These are phyloP conservation scores for Coemansia sp. DNA, from an alignment of 192 early-diverging fungal genomes.

Conservation along the genomic window DNA sequence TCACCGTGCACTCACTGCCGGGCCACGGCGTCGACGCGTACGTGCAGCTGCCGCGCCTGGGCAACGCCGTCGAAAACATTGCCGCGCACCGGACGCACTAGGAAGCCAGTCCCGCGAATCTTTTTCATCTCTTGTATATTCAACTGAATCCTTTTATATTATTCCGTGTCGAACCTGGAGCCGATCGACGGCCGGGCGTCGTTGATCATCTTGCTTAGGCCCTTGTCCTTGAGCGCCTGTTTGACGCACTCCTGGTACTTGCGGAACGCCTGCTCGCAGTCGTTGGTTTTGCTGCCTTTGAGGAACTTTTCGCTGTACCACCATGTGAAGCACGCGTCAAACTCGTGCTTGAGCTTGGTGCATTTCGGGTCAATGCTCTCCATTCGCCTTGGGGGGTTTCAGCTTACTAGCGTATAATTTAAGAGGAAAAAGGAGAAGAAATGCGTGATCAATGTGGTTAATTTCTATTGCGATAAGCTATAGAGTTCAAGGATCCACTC, in stretches of 20 bases:
- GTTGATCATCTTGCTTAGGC: conserved; percentile 74
- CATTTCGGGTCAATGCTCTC: conserved; percentile 62
- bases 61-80: conserved; percentile 57
- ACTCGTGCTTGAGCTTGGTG: conserved; percentile 76
- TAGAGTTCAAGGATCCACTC: too few relatives aligned
- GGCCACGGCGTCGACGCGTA: conserved; percentile 93
- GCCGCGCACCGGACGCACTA: conserved; percentile 8
- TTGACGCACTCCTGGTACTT: conserved; percentile 76
- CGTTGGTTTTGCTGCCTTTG: conserved; percentile 72
- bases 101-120: neutral
- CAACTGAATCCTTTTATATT: neutral
- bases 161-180: conserved; percentile 28
- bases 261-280: conserved; percentile 82
- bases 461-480: too few relatives aligned
- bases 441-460: neutral
- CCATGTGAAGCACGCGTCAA: conserved; percentile 88
- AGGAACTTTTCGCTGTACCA: conserved; percentile 96
- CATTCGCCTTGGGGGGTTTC: conserved; percentile 21
- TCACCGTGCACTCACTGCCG: conserved; percentile 75
- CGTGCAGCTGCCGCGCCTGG: conserved; percentile 70
- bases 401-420: neutral
- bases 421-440: neutral
- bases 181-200: conserved; percentile 76
- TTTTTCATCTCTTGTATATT: neutral
- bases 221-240: conserved; percentile 74